Evolutionary conservation across 2,329 filamentous ascomycete genomes (phyloP), one percentile per base, ranked within the genome.

Genomic region (Dactylonectria macrodidyma): DNA sequence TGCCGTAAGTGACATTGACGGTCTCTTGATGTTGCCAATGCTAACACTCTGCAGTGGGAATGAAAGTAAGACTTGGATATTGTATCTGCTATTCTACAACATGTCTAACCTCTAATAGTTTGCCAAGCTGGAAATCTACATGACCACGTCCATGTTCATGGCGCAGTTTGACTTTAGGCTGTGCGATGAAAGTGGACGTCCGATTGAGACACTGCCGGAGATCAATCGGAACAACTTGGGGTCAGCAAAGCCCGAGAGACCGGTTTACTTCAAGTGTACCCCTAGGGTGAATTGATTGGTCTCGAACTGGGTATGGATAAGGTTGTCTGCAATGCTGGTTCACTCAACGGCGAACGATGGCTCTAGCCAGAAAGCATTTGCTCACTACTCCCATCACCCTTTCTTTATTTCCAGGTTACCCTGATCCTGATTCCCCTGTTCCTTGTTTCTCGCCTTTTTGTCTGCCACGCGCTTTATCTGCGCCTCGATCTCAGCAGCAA

Each of bases 81-180:
- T n/a, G n/a, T 3, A 33, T 19, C 16, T 11, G 26, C 22, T 10
- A 8, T 14, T 34, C n/a, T 19, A 10, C 7, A 58, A 30, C 44
- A 51, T 44, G 3, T 36, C 65, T 72, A 55, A 73, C 59, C 22
- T 10, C 14, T 14, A 7, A 12, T 66, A 81, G 73, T 87, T 89
- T 74, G 87, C 87, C 1, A 88, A 88, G 69, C 76, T 89, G 1
- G 86, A 89, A 73, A 83, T 84, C 62, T 84, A 81, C 58, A 76
- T 88, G 66, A 84, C 87, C 34, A 82, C 81, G 0, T 85, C 84
- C 1, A 82, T 84, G 54, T 87, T 88, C 63, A 62, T 86, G 16
- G 82, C 86, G 3, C 81, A 80, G 48, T 88, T 88, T 62, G 83
- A 87, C 62, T 85, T 84, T 63, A 71, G 79, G 10, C 77, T 86